Evolutionary conservation across 805 yeast genomes (phyloP), one percentile per base, ranked within the genome.

Genomic region (Yamadazyma sp.): DNA sequence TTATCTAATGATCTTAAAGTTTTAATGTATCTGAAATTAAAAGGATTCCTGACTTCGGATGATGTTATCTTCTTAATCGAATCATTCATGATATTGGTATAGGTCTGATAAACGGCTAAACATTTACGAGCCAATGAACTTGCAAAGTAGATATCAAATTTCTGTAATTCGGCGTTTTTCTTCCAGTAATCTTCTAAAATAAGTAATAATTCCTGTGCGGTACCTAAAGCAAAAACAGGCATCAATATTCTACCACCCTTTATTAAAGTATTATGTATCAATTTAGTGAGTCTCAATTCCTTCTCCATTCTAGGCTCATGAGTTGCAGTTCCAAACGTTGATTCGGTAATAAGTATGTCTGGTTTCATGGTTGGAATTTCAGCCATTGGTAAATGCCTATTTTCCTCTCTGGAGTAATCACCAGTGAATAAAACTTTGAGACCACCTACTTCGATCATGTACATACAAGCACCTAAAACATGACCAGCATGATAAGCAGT

Each of bases 401-500:
- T 95, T 52, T 86, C 88, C 58, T 91, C 98, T 51, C 99, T 73
- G 3, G 98, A 91, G 54, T 86, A 93, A 59, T 93, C 99, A 38
- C 99, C 99, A 0, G 99, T 93, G 56, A 91, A 93, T 33, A 93
- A 59, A 0, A 87, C 72, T 47, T 86, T 85, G 40, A 91, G 65
- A 0, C 97, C 97, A 13, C 96, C 96, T 50, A 93, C 83, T 58
- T 93, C 99, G 31, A 93, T 77, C 46, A 93, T 80, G 58, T 82
- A 93, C 98, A 93, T 93, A 9, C 98, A 96, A 8, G 98, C 98
- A 36, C 99, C 99, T 28, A 93, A 68, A 9, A 93, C 99, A 70
- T 93, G 99, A n/a, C 99, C 99, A 6, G 99, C 99, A 63, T 91
- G 99, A 58, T 83, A 93, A 1, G 98, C 98, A 1, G 98, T 93